These are phyloP conservation scores for Musa acuminata DNA, from an alignment of 176 grass and related monocot species.

Conservation along the genomic window DNA sequence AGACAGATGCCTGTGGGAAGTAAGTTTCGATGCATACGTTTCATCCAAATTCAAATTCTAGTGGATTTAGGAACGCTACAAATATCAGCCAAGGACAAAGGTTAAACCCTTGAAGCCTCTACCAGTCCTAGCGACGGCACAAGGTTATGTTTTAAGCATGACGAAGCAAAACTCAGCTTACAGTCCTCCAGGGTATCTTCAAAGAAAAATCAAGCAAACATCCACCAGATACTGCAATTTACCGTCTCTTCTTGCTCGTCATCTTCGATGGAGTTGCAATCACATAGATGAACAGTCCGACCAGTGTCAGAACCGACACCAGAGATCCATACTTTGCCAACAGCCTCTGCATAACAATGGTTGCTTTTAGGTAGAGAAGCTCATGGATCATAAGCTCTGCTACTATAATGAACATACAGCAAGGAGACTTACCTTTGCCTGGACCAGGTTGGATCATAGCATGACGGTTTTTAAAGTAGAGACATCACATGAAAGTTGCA, in stretches of 20 bases:
- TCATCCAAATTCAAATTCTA: background rate
- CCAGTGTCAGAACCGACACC: slow-evolving; percentile 58
- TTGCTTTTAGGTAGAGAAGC: background rate
- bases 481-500: slow-evolving; percentile 14
- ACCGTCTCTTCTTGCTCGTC: slow-evolving; percentile 77
- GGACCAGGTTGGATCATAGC: slow-evolving; percentile 7
- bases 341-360: slow-evolving; percentile 50
- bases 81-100: background rate
- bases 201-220: background rate
- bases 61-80: background rate
- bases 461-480: background rate
- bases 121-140: background rate
- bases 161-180: background rate
- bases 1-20: background rate
- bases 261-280: slow-evolving; percentile 62
- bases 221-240: slow-evolving; percentile 11
- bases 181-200: background rate
- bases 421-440: slow-evolving; percentile 68
- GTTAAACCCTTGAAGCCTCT: background rate
- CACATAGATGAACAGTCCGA: slow-evolving; percentile 61
- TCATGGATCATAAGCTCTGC: background rate
- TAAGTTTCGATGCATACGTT: background rate
- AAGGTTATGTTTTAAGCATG: background rate
- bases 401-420: background rate
- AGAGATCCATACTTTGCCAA: slow-evolving; percentile 59